A percentile compares a stretch with the other conserved stretches of the same genome.
These are phyloP conservation scores for Tylopilus microsporus DNA, from an alignment of 1,284 basidiomycete genomes.

Conservation along the genomic window DNA sequence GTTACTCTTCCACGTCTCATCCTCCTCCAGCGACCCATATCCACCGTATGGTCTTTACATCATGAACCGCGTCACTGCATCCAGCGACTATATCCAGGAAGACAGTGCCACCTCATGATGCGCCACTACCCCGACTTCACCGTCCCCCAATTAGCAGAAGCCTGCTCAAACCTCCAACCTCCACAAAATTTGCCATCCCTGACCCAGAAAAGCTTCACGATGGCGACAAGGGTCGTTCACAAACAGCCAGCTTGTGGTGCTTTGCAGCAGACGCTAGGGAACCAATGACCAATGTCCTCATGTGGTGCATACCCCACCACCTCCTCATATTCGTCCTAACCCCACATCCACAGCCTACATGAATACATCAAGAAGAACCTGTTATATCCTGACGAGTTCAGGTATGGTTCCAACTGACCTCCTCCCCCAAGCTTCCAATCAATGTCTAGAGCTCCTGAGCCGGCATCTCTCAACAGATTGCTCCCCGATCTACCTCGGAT, in stretches of 20 bases:
- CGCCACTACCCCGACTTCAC: slow-evolving; percentile 69
- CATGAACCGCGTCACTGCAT: slow-evolving; percentile 80
- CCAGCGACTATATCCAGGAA: slow-evolving; percentile 69
- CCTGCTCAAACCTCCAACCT: slow-evolving; percentile 31
- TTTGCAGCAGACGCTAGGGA: slow-evolving; percentile 66
- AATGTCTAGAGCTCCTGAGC: slow-evolving; percentile 26
- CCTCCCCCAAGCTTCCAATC: slow-evolving; percentile 42
- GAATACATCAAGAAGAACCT: slow-evolving; percentile 57
- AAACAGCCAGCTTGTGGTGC: slow-evolving; percentile 77
- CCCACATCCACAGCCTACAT: slow-evolving; percentile 45
- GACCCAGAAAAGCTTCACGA: slow-evolving; percentile 39
- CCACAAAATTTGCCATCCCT: slow-evolving; percentile 39
- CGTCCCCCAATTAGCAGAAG: slow-evolving; percentile 42
- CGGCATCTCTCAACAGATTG: slow-evolving; percentile 8
- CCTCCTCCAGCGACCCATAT: slow-evolving; percentile 51
- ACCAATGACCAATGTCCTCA: slow-evolving; percentile 63
- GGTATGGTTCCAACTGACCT: slow-evolving; percentile 60
- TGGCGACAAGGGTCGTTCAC: slow-evolving; percentile 51
- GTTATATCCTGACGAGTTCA: slow-evolving; percentile 64
- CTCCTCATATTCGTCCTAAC: neutral
- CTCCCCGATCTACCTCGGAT: slow-evolving; percentile 34
- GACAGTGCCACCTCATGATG: slow-evolving; percentile 75
- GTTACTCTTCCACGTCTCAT: slow-evolving; percentile 18
- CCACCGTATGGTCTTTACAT: slow-evolving; percentile 85
- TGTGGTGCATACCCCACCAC: slow-evolving; percentile 42